Percentiles rank a stretch among this genome's conserved stretches.
Conservation (phyloP, 345 rosid genomes). For the Excoecaria agallocha region DNA sequence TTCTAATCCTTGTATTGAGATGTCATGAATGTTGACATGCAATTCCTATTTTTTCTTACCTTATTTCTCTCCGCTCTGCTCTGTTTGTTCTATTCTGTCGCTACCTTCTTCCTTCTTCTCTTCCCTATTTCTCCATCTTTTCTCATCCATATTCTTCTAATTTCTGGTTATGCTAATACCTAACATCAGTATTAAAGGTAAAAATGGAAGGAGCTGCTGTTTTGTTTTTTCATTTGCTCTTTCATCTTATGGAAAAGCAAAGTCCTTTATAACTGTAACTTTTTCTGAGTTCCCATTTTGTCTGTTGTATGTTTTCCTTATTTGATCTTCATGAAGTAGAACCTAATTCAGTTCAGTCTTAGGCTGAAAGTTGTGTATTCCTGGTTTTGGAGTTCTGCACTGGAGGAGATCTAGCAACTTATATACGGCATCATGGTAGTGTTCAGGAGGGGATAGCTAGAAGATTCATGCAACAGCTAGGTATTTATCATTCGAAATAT, state of each 20-base stretch:
- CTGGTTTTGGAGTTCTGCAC: slow-evolving; percentile 59
- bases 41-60: no score
- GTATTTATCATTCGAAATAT: slow-evolving; percentile 28
- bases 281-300: neutral
- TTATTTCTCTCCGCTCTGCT: no score
- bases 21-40: no score
- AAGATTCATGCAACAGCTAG: slow-evolving; percentile 61
- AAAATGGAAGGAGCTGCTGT: neutral
- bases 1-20: no score
- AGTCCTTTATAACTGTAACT: neutral
- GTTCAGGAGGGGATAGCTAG: slow-evolving; percentile 48
- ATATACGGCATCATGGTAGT: slow-evolving; percentile 43
- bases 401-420: slow-evolving; percentile 59
- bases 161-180: no score
- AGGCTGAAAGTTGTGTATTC: slow-evolving; percentile 44
- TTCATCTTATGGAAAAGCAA: neutral
- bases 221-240: neutral
- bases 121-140: no score
- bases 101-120: no score
- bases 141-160: no score
- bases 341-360: slow-evolving; percentile 12
- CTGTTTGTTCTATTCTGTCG: no score
- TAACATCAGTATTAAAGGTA: no score
- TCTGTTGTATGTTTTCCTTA: neutral
- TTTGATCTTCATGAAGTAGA: neutral